phyloP scores from a whole-genome alignment of 164 flowering plant species.

The Macadamia integrifolia region DNA sequence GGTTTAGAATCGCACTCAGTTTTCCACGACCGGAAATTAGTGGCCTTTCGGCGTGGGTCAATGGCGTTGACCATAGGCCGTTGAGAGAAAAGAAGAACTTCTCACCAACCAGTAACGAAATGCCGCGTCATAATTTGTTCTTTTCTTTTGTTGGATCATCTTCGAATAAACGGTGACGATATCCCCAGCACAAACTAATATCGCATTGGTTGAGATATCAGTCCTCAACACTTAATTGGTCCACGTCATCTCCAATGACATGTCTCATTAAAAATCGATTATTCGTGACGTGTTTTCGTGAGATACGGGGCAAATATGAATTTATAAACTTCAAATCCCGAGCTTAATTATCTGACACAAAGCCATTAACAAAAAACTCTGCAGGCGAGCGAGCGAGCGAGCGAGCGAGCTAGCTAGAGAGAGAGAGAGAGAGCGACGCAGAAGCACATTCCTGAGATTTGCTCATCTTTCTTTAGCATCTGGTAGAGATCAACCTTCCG shows the following conservation, averaged over 20 bases:
- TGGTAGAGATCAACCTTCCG: neutral
- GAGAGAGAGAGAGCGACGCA: no score
- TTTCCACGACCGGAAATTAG: no score
- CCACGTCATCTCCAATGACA: slow-evolving; percentile 54
- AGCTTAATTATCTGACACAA: neutral
- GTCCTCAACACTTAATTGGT: slow-evolving; percentile 32
- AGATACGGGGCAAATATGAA: no score
- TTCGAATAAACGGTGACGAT: slow-evolving; percentile 1
- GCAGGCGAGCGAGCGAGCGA: neutral
- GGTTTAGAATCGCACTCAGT: no score
- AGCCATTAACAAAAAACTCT: neutral
- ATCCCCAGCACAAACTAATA: slow-evolving; percentile 1
- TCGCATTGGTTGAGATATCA: slow-evolving; percentile 16
- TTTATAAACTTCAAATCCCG: neutral
- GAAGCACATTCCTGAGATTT: slow-evolving; percentile 2
- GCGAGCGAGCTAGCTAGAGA: neutral
- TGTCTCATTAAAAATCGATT: slow-evolving; percentile 9
- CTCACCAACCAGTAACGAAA: no score
- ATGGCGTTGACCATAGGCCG: no score
- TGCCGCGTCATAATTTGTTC: no score
- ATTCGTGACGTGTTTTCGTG: no score
- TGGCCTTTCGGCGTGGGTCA: no score
- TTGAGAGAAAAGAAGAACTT: no score
- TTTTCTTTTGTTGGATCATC: no score
- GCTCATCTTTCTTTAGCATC: neutral